A percentile compares a stretch with the other conserved stretches of the same genome.
These are phyloP conservation scores for Symbiotaphrina buchneri DNA, from an alignment of 495 filamentous ascomycete species.

Conservation along the genomic window DNA sequence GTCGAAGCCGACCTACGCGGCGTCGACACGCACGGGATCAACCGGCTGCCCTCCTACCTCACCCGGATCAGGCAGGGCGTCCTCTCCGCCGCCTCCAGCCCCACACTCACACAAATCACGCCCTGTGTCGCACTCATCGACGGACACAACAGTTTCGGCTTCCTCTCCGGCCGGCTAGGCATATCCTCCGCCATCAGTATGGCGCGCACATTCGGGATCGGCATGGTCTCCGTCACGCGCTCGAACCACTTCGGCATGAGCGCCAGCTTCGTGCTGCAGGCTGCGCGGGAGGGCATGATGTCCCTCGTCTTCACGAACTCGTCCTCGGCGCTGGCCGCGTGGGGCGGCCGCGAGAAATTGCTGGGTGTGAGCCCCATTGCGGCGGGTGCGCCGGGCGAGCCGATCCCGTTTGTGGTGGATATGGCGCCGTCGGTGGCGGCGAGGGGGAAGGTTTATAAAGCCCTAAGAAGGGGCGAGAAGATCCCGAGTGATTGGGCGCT, in stretches of 20 bases:
- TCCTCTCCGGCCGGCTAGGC: conserved; percentile 35
- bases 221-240: conserved; percentile 47
- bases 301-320: conserved; percentile 62
- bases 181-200: conserved; percentile 41
- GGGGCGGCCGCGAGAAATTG: conserved; percentile 41
- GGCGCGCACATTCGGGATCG: conserved; percentile 43
- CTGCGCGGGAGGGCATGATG: conserved; percentile 49
- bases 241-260: conserved; percentile 70
- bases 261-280: conserved; percentile 57
- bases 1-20: conserved; percentile 55
- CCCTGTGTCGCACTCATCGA: conserved; percentile 45
- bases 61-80: conserved; percentile 41
- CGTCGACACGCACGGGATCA: conserved; percentile 57
- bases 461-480: too few relatives aligned
- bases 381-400: conserved; percentile 43
- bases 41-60: conserved; percentile 57
- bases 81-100: conserved; percentile 31
- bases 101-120: conserved; percentile 32
- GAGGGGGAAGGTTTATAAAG: too few relatives aligned
- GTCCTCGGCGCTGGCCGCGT: conserved; percentile 49
- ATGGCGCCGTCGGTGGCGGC: too few relatives aligned
- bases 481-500: too few relatives aligned
- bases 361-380: conserved; percentile 64
- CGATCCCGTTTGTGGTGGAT: too few relatives aligned
- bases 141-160: conserved; percentile 54